phyloP scores from a whole-genome alignment of 2,329 filamentous ascomycete species.

The Waltergamsia citrina region DNA sequence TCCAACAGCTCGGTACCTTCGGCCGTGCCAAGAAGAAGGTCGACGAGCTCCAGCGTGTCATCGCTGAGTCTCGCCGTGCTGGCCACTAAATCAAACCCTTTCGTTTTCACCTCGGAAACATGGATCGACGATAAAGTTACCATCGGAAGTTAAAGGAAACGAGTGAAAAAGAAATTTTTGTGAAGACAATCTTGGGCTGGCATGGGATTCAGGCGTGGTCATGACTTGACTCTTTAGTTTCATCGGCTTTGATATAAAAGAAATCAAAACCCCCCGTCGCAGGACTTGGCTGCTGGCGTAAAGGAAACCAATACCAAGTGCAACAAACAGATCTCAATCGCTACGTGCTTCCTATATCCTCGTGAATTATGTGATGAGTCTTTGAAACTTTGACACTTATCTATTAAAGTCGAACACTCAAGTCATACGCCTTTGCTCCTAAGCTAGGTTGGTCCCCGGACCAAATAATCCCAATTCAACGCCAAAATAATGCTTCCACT shows the following conservation, averaged over 20 bases:
- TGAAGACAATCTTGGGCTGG: constrained; percentile 10
- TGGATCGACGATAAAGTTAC: background rate
- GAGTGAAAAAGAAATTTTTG: background rate
- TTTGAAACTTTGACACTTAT: background rate
- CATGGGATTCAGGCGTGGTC: constrained; percentile 24
- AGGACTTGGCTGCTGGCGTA: constrained; percentile 18
- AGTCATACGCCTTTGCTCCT: background rate
- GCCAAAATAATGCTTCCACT: background rate
- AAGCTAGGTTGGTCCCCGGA: too few relatives aligned
- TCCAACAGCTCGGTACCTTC: constrained; percentile 82
- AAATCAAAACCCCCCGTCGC: too few relatives aligned
- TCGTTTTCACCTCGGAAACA: background rate
- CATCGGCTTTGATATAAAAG: constrained; percentile 19
- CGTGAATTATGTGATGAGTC: background rate
- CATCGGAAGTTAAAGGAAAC: background rate
- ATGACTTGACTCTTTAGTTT: constrained; percentile 16
- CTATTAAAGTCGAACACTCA: background rate
- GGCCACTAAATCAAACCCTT: constrained; percentile 39
- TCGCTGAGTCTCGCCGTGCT: constrained; percentile 79
- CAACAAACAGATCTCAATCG: constrained; percentile 7
- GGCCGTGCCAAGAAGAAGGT: constrained; percentile 99
- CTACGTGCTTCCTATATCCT: too few relatives aligned
- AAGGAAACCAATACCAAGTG: constrained; percentile 21
- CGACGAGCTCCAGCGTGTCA: constrained; percentile 96
- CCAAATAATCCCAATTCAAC: background rate